Evolutionary conservation across 2,329 filamentous ascomycete genomes (phyloP).

Genomic region (Trichophyton simii): DNA sequence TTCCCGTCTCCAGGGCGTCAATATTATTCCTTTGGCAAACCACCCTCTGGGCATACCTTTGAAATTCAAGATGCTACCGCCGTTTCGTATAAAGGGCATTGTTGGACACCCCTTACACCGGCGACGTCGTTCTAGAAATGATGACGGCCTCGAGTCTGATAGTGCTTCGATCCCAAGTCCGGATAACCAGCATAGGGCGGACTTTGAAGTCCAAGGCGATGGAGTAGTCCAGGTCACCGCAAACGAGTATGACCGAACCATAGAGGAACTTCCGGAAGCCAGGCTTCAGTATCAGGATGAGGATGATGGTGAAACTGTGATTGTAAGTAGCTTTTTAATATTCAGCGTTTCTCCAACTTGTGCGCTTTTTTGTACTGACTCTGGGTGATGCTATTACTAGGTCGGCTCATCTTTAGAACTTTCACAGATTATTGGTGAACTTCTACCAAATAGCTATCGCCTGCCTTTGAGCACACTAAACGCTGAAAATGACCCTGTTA

Average conservation of each 20-base stretch:
- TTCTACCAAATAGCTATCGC: slow-evolving; percentile 15
- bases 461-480: not conserved
- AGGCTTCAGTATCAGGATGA: slow-evolving; percentile 35
- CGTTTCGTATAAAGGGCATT: slow-evolving; percentile 31
- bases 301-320: slow-evolving; percentile 36
- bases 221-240: slow-evolving; percentile 31
- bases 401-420: slow-evolving; percentile 38
- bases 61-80: slow-evolving; percentile 25
- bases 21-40: not conserved
- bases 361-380: not conserved
- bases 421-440: slow-evolving; percentile 34
- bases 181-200: not conserved
- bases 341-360: not conserved
- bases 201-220: slow-evolving; percentile 12
- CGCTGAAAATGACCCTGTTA: slow-evolving; percentile 14
- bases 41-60: not conserved
- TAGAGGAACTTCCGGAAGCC: slow-evolving; percentile 30
- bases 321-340: slow-evolving; percentile 21
- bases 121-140: not conserved
- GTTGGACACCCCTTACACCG: slow-evolving; percentile 3
- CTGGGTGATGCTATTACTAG: slow-evolving; percentile 15
- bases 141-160: not conserved
- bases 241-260: slow-evolving; percentile 33
- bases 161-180: not conserved
- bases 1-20: not conserved